Base-by-base conservation (phyloP, 805 yeast genomes). In the Candida yuanshanica region DNA sequence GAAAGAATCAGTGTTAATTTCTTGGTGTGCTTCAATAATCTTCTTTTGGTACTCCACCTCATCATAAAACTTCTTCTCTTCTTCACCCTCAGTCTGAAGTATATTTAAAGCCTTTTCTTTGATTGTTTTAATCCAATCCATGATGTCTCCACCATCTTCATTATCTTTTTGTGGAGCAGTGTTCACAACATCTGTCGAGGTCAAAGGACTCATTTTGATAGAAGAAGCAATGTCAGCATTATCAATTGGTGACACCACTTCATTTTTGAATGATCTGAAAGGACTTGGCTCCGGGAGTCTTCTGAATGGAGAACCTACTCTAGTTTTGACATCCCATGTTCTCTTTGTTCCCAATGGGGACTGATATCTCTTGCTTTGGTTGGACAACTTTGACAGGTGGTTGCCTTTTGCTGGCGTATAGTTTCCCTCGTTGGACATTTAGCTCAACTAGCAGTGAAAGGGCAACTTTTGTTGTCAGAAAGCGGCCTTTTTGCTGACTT, bases 1-100 rank as follows among this genome's bases (percentile, higher is more conserved):
- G 48, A 55, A 44, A 16, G 59, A 45, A 31, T 52, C 55, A 16
- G 58, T 45, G 12, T 46, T 37, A 16, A 39, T 43, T 25, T 48
- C 48, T 34, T 49, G 42, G 38, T 51, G 52, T 43, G 55, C 48
- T 47, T 59, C 50, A 16, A 48, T 26, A 7, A 41, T 39, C 17
- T 39, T 31, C 20, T 39, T 49, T 26, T 70, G 74, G 11, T 49
- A 44, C 27, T 61, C 60, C 10, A 71, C 38, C 24, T 60, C 57
- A 11, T 61, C 59, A 33, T 66, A 63, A 39, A 69, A 65, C 24
- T 43, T 38, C 32, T 54, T 53, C 41, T 71, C 75, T 32, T 70
- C 68, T 16, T 48, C 46, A 25, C 57, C 57, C 8, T 65, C 63
- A 20, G 60, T 48, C 13, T 50, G 47, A 12, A 66, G 45, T 11